Conservation (phyloP, 2,329 filamentous ascomycete genomes). For the Aspergillus bombycis region DNA sequence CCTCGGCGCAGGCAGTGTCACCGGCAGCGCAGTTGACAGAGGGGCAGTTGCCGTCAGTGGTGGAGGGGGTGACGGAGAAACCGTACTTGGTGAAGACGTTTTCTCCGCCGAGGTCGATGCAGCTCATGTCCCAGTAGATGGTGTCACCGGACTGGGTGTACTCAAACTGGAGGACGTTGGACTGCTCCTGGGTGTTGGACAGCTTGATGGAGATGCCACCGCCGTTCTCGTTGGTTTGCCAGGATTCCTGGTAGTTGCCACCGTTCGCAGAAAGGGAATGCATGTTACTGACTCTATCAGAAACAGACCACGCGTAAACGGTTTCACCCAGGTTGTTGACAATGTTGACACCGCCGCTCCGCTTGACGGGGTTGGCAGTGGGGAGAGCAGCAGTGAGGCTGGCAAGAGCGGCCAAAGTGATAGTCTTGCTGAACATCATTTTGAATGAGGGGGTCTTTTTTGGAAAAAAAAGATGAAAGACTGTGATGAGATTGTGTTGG, state of each 20-base stretch:
- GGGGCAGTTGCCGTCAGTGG: slow-evolving; percentile 32
- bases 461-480: neutral
- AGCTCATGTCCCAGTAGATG: slow-evolving; percentile 43
- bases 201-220: slow-evolving; percentile 50
- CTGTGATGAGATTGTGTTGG: neutral
- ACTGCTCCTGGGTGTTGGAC: slow-evolving; percentile 32
- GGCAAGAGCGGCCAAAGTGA: slow-evolving; percentile 37
- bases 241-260: slow-evolving; percentile 39
- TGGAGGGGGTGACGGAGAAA: slow-evolving; percentile 38
- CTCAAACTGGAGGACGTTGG: slow-evolving; percentile 47
- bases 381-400: slow-evolving; percentile 36
- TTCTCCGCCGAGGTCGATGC: slow-evolving; percentile 35
- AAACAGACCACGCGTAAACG: slow-evolving; percentile 47
- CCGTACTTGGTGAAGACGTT: slow-evolving; percentile 38
- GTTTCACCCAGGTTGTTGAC: slow-evolving; percentile 41
- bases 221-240: slow-evolving; percentile 40
- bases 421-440: slow-evolving; percentile 43
- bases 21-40: slow-evolving; percentile 40
- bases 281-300: slow-evolving; percentile 38
- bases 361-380: slow-evolving; percentile 29
- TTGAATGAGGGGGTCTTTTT: slow-evolving; percentile 18
- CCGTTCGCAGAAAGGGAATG: slow-evolving; percentile 36
- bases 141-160: slow-evolving; percentile 35
- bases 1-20: slow-evolving; percentile 38
- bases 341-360: slow-evolving; percentile 34